phyloP scores from a whole-genome alignment of 2,329 filamentous ascomycete genomes.

The Neofusicoccum kwambonambiense region DNA sequence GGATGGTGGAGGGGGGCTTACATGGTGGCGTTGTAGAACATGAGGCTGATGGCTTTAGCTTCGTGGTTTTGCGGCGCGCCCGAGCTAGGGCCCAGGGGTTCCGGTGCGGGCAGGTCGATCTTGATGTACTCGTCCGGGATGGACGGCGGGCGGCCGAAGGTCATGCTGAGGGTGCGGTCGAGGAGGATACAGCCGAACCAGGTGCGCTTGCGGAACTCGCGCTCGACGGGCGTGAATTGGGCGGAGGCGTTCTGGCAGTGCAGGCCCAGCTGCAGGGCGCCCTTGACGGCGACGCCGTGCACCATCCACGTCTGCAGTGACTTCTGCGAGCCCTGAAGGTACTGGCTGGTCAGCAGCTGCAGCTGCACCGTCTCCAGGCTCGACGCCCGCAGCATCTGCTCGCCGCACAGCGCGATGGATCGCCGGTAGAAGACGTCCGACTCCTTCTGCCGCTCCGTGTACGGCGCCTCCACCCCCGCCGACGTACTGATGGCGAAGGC shows the following conservation, averaged over 20 bases:
- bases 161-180: slow-evolving; percentile 53
- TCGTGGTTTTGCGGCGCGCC: slow-evolving; percentile 3
- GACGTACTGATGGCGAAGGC: slow-evolving; percentile 47
- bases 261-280: slow-evolving; percentile 52
- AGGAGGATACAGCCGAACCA: slow-evolving; percentile 53
- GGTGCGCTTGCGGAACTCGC: slow-evolving; percentile 49
- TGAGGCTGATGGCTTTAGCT: slow-evolving; percentile 18
- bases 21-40: slow-evolving; percentile 38
- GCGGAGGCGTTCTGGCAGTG: slow-evolving; percentile 44
- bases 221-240: slow-evolving; percentile 41
- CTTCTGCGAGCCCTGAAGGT: slow-evolving; percentile 55
- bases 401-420: slow-evolving; percentile 45
- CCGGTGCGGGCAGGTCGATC: slow-evolving; percentile 35
- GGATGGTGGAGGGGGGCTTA: too few species aligned
- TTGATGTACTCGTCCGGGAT: slow-evolving; percentile 48
- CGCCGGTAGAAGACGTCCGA: slow-evolving; percentile 49
- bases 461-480: slow-evolving; percentile 23
- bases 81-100: slow-evolving; percentile 18
- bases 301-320: slow-evolving; percentile 56
- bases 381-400: slow-evolving; percentile 41
- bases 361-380: slow-evolving; percentile 53
- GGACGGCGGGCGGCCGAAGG: slow-evolving; percentile 49
- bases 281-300: slow-evolving; percentile 53
- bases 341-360: slow-evolving; percentile 51
- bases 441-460: slow-evolving; percentile 35